Conservation (phyloP, 345 rosid genomes). For the Murraya koenigii region DNA sequence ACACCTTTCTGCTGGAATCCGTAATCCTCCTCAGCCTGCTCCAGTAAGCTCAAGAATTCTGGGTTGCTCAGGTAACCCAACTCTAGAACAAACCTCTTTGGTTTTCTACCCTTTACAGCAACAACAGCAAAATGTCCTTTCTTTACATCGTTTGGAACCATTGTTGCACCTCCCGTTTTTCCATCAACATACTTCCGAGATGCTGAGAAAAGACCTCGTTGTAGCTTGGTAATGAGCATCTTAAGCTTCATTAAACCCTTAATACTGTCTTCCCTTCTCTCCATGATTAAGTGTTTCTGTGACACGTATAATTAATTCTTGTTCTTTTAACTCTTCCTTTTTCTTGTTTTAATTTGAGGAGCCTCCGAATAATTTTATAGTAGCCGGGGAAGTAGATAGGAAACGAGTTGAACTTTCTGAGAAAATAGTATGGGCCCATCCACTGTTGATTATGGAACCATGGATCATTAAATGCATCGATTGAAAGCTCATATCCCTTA, state of each 20-base stretch:
- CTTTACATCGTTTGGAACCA: slow-evolving; percentile 39
- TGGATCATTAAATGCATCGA: slow-evolving; percentile 20
- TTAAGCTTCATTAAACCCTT: slow-evolving; percentile 25
- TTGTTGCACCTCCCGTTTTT: slow-evolving; percentile 15
- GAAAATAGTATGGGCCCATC: slow-evolving; percentile 22
- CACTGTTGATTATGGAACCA: slow-evolving; percentile 3
- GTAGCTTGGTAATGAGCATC: slow-evolving; percentile 28
- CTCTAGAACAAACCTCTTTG: slow-evolving; percentile 53
- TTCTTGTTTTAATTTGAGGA: background rate
- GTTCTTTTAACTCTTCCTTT: background rate
- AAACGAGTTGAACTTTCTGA: slow-evolving; percentile 24
- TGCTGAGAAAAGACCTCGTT: slow-evolving; percentile 8
- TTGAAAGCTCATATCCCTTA: background rate
- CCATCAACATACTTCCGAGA: slow-evolving; percentile 2
- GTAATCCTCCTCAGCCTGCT: slow-evolving; percentile 52
- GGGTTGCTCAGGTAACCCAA: slow-evolving; percentile 39
- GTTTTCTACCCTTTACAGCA: slow-evolving; percentile 40
- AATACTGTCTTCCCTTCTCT: slow-evolving; percentile 11
- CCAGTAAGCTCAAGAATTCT: slow-evolving; percentile 44
- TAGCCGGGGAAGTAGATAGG: background rate
- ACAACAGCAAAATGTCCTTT: slow-evolving; percentile 50
- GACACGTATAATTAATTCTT: background rate
- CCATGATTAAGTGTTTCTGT: slow-evolving; percentile 3
- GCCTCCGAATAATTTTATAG: slow-evolving; percentile 1
- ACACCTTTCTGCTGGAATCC: slow-evolving; percentile 46